Evolutionary conservation across 2,329 filamentous ascomycete species (phyloP).

Genomic region (Aspergillus aculeatinus): DNA sequence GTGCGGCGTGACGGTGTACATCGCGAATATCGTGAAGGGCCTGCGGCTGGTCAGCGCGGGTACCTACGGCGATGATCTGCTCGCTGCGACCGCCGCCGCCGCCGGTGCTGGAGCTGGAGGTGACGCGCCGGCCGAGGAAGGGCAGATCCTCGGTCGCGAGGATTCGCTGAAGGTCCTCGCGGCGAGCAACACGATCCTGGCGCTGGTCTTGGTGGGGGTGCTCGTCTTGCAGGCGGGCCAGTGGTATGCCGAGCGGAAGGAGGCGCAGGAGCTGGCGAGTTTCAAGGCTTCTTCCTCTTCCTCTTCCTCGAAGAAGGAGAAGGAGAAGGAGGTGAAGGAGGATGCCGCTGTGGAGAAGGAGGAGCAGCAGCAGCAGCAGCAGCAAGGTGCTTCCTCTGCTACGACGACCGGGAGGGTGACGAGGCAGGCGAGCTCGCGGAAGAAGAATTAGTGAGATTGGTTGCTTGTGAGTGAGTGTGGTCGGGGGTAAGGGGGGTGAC

Average conservation of each 20-base stretch:
- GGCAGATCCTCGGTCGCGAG: slow-evolving; percentile 74
- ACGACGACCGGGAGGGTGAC: neutral
- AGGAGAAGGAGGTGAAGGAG: slow-evolving; percentile 50
- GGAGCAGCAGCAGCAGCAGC: slow-evolving; percentile 16
- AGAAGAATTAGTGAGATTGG: slow-evolving; percentile 24
- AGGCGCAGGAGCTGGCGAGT: slow-evolving; percentile 73
- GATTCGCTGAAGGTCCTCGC: slow-evolving; percentile 88
- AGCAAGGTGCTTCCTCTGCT: slow-evolving; percentile 39
- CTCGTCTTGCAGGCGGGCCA: slow-evolving; percentile 91
- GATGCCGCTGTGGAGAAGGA: slow-evolving; percentile 20
- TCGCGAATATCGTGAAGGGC: slow-evolving; percentile 95
- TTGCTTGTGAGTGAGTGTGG: too few relatives aligned
- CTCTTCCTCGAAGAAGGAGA: slow-evolving; percentile 45
- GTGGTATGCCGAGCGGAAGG: slow-evolving; percentile 97
- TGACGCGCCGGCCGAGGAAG: slow-evolving; percentile 50
- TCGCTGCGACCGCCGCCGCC: slow-evolving; percentile 11
- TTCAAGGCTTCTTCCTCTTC: slow-evolving; percentile 33
- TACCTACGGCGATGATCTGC: slow-evolving; percentile 57
- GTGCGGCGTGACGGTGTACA: slow-evolving; percentile 88
- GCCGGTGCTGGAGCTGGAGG: neutral
- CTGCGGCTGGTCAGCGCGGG: slow-evolving; percentile 77
- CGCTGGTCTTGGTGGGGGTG: slow-evolving; percentile 86
- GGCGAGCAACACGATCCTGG: slow-evolving; percentile 94
- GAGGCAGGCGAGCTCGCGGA: slow-evolving; percentile 22
- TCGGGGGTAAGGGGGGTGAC: neutral